Base-by-base conservation (phyloP, 2,329 filamentous ascomycete species). In the Colletotrichum orbiculare region DNA sequence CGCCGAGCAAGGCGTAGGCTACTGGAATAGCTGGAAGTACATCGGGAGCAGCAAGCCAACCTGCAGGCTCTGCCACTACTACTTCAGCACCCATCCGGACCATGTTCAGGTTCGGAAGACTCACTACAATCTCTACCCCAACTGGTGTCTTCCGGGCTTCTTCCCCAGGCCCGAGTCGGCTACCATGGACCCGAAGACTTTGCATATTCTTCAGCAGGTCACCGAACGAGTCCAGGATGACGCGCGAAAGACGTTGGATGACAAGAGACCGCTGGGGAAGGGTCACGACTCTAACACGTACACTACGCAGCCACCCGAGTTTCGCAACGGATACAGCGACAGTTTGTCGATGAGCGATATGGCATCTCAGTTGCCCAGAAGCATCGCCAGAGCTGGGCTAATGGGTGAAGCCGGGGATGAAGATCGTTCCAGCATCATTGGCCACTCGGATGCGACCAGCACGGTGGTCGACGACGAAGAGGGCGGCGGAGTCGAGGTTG, bases 21-120 rank as follows among this genome's bases (percentile, higher is more conserved):
- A 78, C 70, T 81, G 77, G 60, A 45, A 64, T 0, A 63, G 69
- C 8, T 74, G 71, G 61, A 70, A 67, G 12, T 81, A 80, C 57
- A 78, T 82, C n/a, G 79, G 78, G 0, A 71, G 70, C 35, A 79
- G 78, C 69, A 82, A 82, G 66, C 78, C 78, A 0, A 75, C 78
- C 0, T 82, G 79, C 39, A 71, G 73, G 0, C 71, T 82, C 1
- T 82, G 79, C 34, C 45, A 69, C 4, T 74, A 75, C 52, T 82
- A 78, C 54, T 78, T 81, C n/a, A 54, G 58, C 1, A 67, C 68
- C 0, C 72, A 75, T 39, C 67, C 68, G 0, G 58, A 52, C 9
- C 45, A 54, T 17, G 54, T 69, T 2, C 53, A 68, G 2, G 73
- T 76, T 1, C 72, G 79, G 0, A 39, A 69, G 2, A 68, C 73